phyloP scores from a whole-genome alignment of 2,329 filamentous ascomycete species.

The Diaporthe amygdali region DNA sequence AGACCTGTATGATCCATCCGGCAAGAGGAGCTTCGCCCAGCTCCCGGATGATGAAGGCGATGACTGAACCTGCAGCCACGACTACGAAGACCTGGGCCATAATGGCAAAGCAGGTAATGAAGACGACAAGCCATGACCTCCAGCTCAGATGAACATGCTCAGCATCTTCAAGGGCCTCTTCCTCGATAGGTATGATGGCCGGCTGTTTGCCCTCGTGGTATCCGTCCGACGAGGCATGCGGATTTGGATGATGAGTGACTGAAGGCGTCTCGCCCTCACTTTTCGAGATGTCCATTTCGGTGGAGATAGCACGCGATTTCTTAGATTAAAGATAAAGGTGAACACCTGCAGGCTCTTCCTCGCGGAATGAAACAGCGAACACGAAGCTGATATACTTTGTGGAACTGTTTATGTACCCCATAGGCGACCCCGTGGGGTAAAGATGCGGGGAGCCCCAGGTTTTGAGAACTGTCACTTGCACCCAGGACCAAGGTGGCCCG shows the following conservation, averaged over 20 bases:
- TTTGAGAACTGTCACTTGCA: not conserved
- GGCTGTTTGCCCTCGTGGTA: conserved; percentile 19
- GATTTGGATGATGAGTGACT: not conserved
- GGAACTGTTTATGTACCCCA: not conserved
- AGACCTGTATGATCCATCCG: conserved; percentile 61
- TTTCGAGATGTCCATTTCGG: not conserved
- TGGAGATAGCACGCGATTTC: no score
- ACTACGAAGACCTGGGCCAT: conserved; percentile 62
- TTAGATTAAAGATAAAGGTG: not conserved
- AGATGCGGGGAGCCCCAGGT: not conserved
- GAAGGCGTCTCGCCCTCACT: conserved; percentile 7
- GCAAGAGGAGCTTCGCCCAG: conserved; percentile 54
- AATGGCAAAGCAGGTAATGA: conserved; percentile 56
- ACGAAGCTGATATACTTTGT: not conserved
- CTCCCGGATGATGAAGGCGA: conserved; percentile 61
- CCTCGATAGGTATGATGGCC: conserved; percentile 33
- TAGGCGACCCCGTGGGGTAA: conserved; percentile 10
- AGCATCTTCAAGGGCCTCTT: conserved; percentile 37
- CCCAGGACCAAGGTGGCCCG: not conserved
- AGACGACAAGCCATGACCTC: conserved; percentile 54
- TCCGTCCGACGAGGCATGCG: not conserved
- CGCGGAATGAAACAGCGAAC: not conserved
- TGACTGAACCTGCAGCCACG: conserved; percentile 58
- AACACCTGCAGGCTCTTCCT: not conserved
- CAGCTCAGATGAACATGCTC: conserved; percentile 56